These are phyloP conservation scores for Colletotrichum nymphaeae DNA, from an alignment of 2,329 filamentous ascomycete species.

Conservation along the genomic window DNA sequence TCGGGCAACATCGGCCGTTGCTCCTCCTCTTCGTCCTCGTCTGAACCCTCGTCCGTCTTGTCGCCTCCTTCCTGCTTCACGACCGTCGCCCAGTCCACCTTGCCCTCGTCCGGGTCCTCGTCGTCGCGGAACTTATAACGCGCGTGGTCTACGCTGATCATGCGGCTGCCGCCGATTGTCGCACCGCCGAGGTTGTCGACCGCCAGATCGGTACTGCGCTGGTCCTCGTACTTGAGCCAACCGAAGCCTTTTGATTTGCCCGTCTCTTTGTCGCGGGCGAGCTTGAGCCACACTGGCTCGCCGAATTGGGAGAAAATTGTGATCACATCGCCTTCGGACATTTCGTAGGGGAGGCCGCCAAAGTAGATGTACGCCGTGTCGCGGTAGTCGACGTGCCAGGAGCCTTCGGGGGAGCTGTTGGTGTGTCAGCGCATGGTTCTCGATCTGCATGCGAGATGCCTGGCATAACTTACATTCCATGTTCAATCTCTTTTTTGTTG, in stretches of 20 bases:
- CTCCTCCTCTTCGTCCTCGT: conserved; percentile 53
- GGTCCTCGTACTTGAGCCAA: conserved; percentile 98
- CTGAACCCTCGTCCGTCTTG: conserved; percentile 58
- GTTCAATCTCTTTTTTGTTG: conserved; percentile 94
- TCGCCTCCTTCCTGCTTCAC: conserved; percentile 62
- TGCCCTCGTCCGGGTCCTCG: conserved; percentile 71
- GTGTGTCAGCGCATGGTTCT: conserved; percentile 40
- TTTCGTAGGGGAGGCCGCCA: conserved; percentile 89
- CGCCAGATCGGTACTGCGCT: conserved; percentile 93
- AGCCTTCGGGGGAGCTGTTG: conserved; percentile 80
- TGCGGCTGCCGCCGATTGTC: conserved; percentile 77
- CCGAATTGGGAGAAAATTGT: conserved; percentile 98
- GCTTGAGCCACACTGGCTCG: conserved; percentile 92
- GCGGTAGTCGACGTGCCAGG: conserved; percentile 97
- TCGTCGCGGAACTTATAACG: conserved; percentile 91
- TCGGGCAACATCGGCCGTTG: conserved; percentile 78
- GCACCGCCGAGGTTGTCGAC: conserved; percentile 96
- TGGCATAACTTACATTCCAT: conserved; percentile 73
- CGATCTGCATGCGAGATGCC: not conserved
- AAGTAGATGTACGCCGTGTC: conserved; percentile 98
- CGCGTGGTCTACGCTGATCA: conserved; percentile 91
- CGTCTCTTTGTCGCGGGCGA: conserved; percentile 94
- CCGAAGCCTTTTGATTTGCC: conserved; percentile 95
- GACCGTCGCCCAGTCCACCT: conserved; percentile 70
- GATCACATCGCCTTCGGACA: conserved; percentile 95